phyloP scores from a whole-genome alignment of 768 basidiomycete species.

The Suillus cothurnatus region DNA sequence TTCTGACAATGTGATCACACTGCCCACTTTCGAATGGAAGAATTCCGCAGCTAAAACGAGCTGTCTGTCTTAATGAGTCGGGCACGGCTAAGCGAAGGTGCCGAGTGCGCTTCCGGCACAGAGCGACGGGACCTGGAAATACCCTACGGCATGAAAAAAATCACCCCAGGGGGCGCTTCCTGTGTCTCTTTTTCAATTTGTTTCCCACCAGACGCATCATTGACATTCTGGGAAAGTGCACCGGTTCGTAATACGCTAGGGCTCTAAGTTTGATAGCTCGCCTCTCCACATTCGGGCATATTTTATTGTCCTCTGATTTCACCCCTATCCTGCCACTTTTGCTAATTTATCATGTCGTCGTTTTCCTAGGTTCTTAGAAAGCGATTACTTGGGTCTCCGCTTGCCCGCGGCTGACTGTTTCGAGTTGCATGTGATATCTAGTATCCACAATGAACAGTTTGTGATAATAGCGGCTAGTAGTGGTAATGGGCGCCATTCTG shows the following conservation, averaged over 20 bases:
- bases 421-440: neutral
- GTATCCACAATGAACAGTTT: neutral
- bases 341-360: neutral
- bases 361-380: neutral
- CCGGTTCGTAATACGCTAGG: neutral
- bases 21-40: neutral
- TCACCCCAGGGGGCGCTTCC: neutral
- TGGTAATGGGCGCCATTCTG: neutral
- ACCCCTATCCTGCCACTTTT: neutral
- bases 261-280: neutral
- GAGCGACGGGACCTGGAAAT: neutral
- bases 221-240: neutral
- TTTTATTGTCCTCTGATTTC: neutral
- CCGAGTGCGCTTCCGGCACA: neutral
- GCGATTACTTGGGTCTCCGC: neutral
- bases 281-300: neutral
- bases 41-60: neutral
- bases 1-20: neutral
- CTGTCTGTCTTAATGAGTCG: neutral
- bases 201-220: neutral
- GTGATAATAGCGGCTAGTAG: neutral
- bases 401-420: neutral
- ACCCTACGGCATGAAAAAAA: neutral
- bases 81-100: neutral
- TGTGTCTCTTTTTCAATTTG: neutral